Evolutionary conservation across 2,329 filamentous ascomycete species (phyloP), one percentile per base, ranked within the genome.

Genomic region (Fusarium fracticaudum): DNA sequence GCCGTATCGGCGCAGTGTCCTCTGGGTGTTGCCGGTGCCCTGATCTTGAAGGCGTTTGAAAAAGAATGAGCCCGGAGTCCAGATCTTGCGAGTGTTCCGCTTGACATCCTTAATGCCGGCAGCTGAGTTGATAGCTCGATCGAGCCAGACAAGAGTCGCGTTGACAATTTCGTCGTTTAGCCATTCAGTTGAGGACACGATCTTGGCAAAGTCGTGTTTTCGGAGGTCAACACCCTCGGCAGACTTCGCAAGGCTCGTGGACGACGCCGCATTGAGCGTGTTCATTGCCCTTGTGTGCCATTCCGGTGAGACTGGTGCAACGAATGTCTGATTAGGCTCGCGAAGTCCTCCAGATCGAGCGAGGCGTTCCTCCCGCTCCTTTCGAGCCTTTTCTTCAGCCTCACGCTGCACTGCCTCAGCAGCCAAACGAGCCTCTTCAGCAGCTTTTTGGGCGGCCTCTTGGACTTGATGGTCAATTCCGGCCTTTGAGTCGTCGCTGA

Each of bases 131-230:
- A 91, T 83, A 57, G 86, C 87, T 22, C 86, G 84, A 54, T 91
- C 90, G 20, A 94, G 83, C 78, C 90, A 88, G 35, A 87, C 82
- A 33, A 94, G 85, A 54, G 89, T 89, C 20, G 89, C 89, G 75
- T 94, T 93, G 75, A 96, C 89, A 58, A 93, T 89, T 75, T 93
- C 91, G 79, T 95, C 93, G 72, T 95, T 95, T 12, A 96, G 86
- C 93, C 93, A 96, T 35, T 85, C 85, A 1, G 82, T 85, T 14
- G 84, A 80, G 24, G 85, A 84, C 22, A 92, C 85, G 13, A 95
- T 82, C 53, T 87, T 91, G n/a, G 83, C 84, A 76, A 94, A 91
- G 78, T 94, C 92, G 60, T 89, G 88, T 12, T 78, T 79, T 37
- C 78, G 77, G 22, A 93, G 81, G 18, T 87, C 84, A 6, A 84